phyloP scores from a whole-genome alignment of 2,329 filamentous ascomycete genomes.

The Pyricularia pennisetigena region DNA sequence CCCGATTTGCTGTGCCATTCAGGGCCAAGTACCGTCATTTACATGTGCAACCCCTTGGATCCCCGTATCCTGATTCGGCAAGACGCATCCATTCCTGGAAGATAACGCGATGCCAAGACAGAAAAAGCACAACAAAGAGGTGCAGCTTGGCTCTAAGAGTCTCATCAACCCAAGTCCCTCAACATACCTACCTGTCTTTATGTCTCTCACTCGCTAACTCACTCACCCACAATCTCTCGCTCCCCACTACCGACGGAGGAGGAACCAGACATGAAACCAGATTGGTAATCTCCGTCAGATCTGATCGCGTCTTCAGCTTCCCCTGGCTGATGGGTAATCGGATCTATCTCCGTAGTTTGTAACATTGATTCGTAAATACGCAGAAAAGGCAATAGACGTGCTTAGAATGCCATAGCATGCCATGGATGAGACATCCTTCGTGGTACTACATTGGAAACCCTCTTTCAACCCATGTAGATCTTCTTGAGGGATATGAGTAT shows the following conservation, averaged over 20 bases:
- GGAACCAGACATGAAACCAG: not conserved
- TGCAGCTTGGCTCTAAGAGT: not conserved
- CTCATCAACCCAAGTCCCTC: not conserved
- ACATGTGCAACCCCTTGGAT: not conserved
- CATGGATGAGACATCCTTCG: not conserved
- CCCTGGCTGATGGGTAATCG: not conserved
- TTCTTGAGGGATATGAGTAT: not conserved
- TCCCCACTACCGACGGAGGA: not conserved
- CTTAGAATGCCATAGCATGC: not conserved
- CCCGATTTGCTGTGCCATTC: not conserved
- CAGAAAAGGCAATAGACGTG: not conserved
- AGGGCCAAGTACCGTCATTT: too few species aligned
- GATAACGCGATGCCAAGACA: not conserved
- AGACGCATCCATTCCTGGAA: not conserved
- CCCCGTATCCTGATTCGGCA: not conserved
- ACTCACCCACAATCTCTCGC: too few species aligned
- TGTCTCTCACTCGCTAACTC: too few species aligned
- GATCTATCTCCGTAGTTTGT: not conserved
- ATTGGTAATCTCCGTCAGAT: not conserved
- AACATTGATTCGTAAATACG: not conserved
- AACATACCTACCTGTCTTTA: not conserved
- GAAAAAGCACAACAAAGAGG: not conserved
- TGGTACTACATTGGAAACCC: not conserved
- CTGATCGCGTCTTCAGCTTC: not conserved
- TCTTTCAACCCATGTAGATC: too few species aligned